Conservation (phyloP, 768 basidiomycete species). For the Russula dissimulans region DNA sequence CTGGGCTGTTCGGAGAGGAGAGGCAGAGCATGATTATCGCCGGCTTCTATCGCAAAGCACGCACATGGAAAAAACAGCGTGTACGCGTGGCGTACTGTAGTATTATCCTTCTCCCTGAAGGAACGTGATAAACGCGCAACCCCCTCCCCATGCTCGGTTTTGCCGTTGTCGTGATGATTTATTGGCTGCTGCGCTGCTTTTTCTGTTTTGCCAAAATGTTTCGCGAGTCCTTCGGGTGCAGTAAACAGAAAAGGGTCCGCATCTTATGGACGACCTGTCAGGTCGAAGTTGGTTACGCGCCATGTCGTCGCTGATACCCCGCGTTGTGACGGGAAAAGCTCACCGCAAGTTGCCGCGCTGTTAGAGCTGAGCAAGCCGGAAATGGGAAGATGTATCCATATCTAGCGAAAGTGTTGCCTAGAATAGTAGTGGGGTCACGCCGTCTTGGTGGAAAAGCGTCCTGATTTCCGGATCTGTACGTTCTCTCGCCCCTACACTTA, state of each 20-base stretch:
- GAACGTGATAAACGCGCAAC: not conserved
- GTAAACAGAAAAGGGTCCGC: not conserved
- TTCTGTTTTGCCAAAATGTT: not conserved
- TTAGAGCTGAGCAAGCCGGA: conserved; percentile 4
- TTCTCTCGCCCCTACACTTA: not conserved
- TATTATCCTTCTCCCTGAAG: not conserved
- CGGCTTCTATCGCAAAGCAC: not conserved
- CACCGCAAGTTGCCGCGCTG: conserved; percentile 1
- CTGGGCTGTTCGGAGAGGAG: not conserved
- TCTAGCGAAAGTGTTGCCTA: conserved; percentile 1
- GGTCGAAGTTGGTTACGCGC: not conserved
- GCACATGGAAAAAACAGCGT: too few species aligned
- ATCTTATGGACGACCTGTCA: not conserved
- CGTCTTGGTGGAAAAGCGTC: not conserved
- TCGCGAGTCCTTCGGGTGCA: too few species aligned
- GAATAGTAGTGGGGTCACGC: not conserved
- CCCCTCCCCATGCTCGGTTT: too few species aligned
- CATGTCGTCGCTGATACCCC: too few species aligned
- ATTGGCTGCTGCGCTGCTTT: too few species aligned
- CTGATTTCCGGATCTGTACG: not conserved
- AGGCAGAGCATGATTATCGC: not conserved
- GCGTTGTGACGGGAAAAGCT: not conserved
- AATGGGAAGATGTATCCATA: not conserved
- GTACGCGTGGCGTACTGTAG: too few species aligned
- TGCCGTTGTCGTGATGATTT: not conserved